phyloP scores from a whole-genome alignment of 192 early-diverging fungal species.

The Linnemannia zychae region DNA sequence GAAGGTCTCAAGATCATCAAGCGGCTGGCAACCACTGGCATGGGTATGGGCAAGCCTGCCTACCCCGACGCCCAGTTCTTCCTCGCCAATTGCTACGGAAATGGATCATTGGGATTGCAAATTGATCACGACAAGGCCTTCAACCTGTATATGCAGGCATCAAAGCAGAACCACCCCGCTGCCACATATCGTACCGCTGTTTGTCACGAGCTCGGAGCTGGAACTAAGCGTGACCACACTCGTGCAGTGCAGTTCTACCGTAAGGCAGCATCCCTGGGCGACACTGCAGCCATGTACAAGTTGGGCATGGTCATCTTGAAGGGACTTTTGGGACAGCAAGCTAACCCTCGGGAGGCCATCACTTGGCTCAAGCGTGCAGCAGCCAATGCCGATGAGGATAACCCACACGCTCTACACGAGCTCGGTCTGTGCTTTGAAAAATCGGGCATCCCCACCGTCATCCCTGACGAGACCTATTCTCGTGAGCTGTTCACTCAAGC shows the following conservation, averaged over 20 bases:
- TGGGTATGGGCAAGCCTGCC: slow-evolving; percentile 75
- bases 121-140: slow-evolving; percentile 94
- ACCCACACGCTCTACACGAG: slow-evolving; percentile 95
- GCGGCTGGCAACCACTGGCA: slow-evolving; percentile 79
- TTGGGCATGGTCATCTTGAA: slow-evolving; percentile 93
- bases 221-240: slow-evolving; percentile 85
- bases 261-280: slow-evolving; percentile 91
- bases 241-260: slow-evolving; percentile 93
- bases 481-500: slow-evolving; percentile 93
- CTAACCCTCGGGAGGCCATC: slow-evolving; percentile 91
- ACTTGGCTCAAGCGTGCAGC: slow-evolving; percentile 96
- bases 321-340: slow-evolving; percentile 80
- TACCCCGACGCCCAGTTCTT: slow-evolving; percentile 94
- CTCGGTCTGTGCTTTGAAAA: slow-evolving; percentile 74
- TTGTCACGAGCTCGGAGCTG: slow-evolving; percentile 97
- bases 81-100: slow-evolving; percentile 91
- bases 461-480: slow-evolving; percentile 89
- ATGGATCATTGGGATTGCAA: slow-evolving; percentile 82
- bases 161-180: slow-evolving; percentile 92
- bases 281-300: slow-evolving; percentile 98
- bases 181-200: slow-evolving; percentile 96
- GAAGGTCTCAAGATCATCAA: slow-evolving; percentile 93
- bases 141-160: slow-evolving; percentile 89
- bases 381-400: slow-evolving; percentile 88
- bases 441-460: slow-evolving; percentile 71